A percentile compares a stretch with the other conserved stretches of the same genome.
phyloP scores from a whole-genome alignment of 1,139 yeast genomes.

The Yamadazyma pseudoaaseri region DNA sequence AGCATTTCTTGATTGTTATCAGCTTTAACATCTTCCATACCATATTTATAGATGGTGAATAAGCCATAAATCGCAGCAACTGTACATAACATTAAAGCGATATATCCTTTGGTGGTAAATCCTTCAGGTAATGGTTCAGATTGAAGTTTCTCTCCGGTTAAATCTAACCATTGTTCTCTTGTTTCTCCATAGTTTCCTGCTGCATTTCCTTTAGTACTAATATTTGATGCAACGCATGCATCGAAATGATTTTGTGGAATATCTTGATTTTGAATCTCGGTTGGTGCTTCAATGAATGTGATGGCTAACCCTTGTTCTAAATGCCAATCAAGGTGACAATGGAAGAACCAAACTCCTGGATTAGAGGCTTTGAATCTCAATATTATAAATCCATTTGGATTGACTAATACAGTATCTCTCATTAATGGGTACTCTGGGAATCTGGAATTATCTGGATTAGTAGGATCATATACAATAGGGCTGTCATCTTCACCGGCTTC shows the following conservation, averaged over 20 bases:
- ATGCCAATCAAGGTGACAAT: conserved; percentile 67
- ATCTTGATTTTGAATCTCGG: conserved; percentile 53
- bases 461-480: conserved; percentile 40
- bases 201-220: conserved; percentile 71
- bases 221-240: conserved; percentile 54
- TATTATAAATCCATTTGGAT: conserved; percentile 67
- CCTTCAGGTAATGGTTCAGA: conserved; percentile 68
- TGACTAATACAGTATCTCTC: conserved; percentile 68
- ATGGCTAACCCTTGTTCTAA: conserved; percentile 61
- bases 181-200: conserved; percentile 59
- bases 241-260: conserved; percentile 57
- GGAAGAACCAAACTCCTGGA: conserved; percentile 68
- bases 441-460: conserved; percentile 27
- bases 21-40: conserved; percentile 66
- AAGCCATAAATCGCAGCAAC: conserved; percentile 80
- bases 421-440: conserved; percentile 56
- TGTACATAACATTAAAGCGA: conserved; percentile 81
- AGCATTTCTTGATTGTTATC: conserved; percentile 56
- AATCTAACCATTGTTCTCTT: conserved; percentile 55
- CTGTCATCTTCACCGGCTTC: conserved; percentile 32
- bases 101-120: conserved; percentile 86
- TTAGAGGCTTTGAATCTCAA: conserved; percentile 56
- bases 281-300: conserved; percentile 51
- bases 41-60: conserved; percentile 73
- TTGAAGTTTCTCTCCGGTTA: conserved; percentile 74